Percentiles rank a stretch among this genome's conserved stretches.
phyloP scores from a whole-genome alignment of 805 yeast genomes.

The Saccharomycopsis vini region DNA sequence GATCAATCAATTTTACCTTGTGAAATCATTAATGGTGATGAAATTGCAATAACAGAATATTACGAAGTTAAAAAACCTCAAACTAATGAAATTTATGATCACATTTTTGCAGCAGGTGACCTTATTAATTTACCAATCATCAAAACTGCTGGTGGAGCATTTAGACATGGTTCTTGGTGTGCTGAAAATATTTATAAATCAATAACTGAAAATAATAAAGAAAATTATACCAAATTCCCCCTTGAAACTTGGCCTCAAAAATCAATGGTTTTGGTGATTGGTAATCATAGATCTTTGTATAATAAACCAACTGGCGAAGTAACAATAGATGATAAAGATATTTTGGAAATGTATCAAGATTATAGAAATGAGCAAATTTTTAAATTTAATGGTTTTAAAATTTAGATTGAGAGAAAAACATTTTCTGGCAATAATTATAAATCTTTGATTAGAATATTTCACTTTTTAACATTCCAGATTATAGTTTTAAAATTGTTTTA shows the following conservation, averaged over 20 bases:
- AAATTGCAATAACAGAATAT: constrained; percentile 23
- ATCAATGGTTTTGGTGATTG: constrained; percentile 17
- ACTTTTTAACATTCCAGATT: too few relatives aligned
- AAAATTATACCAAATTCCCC: not conserved
- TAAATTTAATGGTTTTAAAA: not conserved
- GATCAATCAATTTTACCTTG: constrained; percentile 19
- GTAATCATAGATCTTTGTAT: not conserved
- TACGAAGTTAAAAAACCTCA: constrained; percentile 21
- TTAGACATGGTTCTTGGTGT: constrained; percentile 23
- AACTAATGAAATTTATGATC: not conserved
- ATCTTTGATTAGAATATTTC: too few relatives aligned
- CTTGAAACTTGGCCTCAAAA: constrained; percentile 4
- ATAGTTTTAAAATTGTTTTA: too few relatives aligned
- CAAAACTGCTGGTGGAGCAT: constrained; percentile 35
- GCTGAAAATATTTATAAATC: constrained; percentile 22
- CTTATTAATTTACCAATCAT: constrained; percentile 29
- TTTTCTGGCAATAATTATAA: too few relatives aligned
- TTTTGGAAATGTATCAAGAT: constrained; percentile 5
- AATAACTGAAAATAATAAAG: not conserved
- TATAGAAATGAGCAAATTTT: constrained; percentile 9
- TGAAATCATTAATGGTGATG: constrained; percentile 23
- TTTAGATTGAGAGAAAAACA: too few relatives aligned
- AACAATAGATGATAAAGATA: constrained; percentile 3
- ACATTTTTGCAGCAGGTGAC: constrained; percentile 33
- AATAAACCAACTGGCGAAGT: not conserved